A percentile compares a stretch with the other conserved stretches of the same genome.
Conservation (phyloP, 73 alveolate genomes). For the Tetrahymena thermophila region DNA sequence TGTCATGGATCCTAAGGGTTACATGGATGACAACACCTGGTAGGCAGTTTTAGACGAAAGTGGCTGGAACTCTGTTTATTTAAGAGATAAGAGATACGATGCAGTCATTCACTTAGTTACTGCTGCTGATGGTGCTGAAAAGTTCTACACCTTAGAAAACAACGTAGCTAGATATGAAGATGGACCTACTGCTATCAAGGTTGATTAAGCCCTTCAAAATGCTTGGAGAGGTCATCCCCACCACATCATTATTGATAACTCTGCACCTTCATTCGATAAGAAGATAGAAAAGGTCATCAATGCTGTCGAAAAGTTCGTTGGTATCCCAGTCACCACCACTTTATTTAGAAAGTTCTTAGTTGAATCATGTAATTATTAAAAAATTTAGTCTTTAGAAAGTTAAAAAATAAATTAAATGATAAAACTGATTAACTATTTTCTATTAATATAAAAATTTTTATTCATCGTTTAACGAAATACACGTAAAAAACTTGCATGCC, state of each 20-base stretch:
- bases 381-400: neutral
- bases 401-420: too few species aligned
- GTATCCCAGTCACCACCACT: neutral
- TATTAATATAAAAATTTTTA: too few species aligned
- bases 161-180: constrained; percentile 67
- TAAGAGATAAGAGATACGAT: constrained; percentile 71
- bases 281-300: constrained; percentile 50
- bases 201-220: constrained; percentile 40
- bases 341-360: neutral
- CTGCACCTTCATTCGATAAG: constrained; percentile 44
- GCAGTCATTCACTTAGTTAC: constrained; percentile 67
- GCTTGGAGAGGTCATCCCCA: constrained; percentile 74
- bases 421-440: too few species aligned
- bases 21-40: constrained; percentile 46
- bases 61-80: constrained; percentile 49
- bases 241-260: constrained; percentile 49
- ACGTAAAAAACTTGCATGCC: too few species aligned
- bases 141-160: constrained; percentile 42
- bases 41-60: constrained; percentile 52
- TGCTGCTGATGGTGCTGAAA: constrained; percentile 75
- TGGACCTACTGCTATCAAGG: constrained; percentile 43
- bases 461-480: too few species aligned
- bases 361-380: neutral
- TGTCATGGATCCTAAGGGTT: constrained; percentile 62
- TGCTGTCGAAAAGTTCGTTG: neutral